Percentiles rank a stretch among this genome's conserved stretches.
phyloP scores from a whole-genome alignment of 2,329 filamentous ascomycete species.

The Exophiala aquamarina region DNA sequence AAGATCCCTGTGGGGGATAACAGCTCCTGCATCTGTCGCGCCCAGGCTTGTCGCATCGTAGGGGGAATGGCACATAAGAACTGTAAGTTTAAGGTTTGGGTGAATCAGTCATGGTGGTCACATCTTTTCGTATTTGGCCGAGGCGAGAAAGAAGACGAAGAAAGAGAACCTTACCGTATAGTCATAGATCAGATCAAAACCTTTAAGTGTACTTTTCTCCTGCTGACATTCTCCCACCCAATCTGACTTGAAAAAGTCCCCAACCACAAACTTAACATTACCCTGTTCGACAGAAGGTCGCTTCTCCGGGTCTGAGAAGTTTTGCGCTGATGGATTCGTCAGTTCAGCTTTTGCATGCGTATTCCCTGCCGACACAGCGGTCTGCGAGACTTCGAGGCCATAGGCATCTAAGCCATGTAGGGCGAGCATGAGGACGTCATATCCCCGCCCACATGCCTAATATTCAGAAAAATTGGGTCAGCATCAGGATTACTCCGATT shows the following conservation, averaged over 20 bases:
- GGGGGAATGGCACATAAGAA: conserved; percentile 65
- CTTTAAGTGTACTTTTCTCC: conserved; percentile 32
- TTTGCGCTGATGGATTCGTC: conserved; percentile 17
- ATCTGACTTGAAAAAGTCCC: conserved; percentile 66
- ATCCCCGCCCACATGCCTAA: conserved; percentile 36
- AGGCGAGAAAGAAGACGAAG: not conserved
- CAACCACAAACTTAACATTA: conserved; percentile 55
- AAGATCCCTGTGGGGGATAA: conserved; percentile 53
- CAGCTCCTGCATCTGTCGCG: conserved; percentile 52
- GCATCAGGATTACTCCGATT: not conserved
- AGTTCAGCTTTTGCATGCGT: conserved; percentile 27
- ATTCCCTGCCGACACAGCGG: conserved; percentile 26
- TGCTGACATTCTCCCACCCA: conserved; percentile 44
- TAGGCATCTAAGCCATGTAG: conserved; percentile 34
- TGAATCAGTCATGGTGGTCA: not conserved
- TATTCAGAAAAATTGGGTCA: not conserved
- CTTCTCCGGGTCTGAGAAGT: conserved; percentile 20
- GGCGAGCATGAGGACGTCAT: conserved; percentile 35
- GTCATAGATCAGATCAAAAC: conserved; percentile 67
- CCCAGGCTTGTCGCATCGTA: conserved; percentile 54
- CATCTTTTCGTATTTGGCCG: not conserved
- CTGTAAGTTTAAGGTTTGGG: conserved; percentile 35
- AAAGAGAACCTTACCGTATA: conserved; percentile 53
- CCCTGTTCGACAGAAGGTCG: conserved; percentile 38
- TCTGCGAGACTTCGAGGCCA: conserved; percentile 33